Evolutionary conservation across 1,139 yeast genomes (phyloP), one percentile per base, ranked within the genome.

Genomic region (Sugiyamaella pinicola): DNA sequence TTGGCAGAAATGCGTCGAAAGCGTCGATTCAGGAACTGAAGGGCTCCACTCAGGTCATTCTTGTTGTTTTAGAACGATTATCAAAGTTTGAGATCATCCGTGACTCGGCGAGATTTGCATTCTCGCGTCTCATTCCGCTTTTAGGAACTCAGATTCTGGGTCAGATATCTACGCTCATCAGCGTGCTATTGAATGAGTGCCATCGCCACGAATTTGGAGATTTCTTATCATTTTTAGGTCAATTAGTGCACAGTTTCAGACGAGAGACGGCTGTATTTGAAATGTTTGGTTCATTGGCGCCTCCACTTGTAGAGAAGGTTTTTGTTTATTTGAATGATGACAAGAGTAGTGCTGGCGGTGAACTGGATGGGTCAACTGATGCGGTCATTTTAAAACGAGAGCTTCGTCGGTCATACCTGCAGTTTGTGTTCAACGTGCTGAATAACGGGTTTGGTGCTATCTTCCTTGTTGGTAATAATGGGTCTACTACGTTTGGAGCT

Each of bases 141-240:
- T 74, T 91, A 58, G 83, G 83, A 54, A 74, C 74, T 29, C 72
- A 72, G 12, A 74, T 84, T 55, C 74, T 83, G 40, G 69, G 68
- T 46, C 87, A 83, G 65, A 77, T 88, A 66, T 84, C 85, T 55
- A 84, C 89, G 64, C 78, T 91, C 55, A 82, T 93, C 55, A 80
- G 87, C 2, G 74, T 86, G n/a, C 75, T 87, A 49, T 76, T 95
- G 67, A 80, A 87, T n/a, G 81, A 80, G 46, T 79, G 82, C 63
- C 82, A 79, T 56, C 72, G 80, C 7, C 70, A 75, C 47, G 99
- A 93, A 67, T 72, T 91, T 65, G 78, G 81, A 43, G 96, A 89
- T 65, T 90, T 95, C 66, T 72, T 90, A 54, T 81, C 93, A 48
- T 93, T 93, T 67, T 74, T 93, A 61, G 95, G 96, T 6, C 98